phyloP scores from a whole-genome alignment of 257 asterid genomes.

The Capsicum chinense region DNA sequence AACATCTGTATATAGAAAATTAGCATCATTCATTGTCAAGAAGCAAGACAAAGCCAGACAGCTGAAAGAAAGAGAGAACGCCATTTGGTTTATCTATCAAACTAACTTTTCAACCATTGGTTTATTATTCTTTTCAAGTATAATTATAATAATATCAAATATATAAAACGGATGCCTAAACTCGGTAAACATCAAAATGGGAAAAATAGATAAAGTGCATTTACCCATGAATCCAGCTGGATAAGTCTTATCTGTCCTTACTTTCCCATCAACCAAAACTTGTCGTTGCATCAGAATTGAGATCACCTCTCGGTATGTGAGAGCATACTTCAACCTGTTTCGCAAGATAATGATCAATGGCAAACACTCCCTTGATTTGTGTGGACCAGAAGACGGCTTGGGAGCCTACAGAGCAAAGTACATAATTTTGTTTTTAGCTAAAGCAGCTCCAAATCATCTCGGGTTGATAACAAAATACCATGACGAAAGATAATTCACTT shows the following conservation, averaged over 20 bases:
- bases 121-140: background rate
- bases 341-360: constrained; percentile 43
- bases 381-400: constrained; percentile 49
- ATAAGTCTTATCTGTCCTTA: constrained; percentile 37
- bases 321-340: constrained; percentile 42
- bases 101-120: too few species aligned
- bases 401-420: constrained; percentile 35
- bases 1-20: background rate
- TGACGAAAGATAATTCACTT: constrained; percentile 14
- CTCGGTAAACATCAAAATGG: too few species aligned
- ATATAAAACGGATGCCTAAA: too few species aligned
- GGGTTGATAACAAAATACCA: too few species aligned
- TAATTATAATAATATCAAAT: too few species aligned
- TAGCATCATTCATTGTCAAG: background rate
- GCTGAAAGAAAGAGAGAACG: too few species aligned
- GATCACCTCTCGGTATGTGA: constrained; percentile 43
- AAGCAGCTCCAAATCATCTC: too few species aligned
- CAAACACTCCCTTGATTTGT: constrained; percentile 48
- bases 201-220: too few species aligned
- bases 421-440: background rate
- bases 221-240: constrained; percentile 47
- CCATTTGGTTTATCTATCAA: too few species aligned
- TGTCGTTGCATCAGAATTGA: constrained; percentile 40
- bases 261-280: constrained; percentile 37
- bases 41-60: too few species aligned